Percentiles rank a stretch among this genome's conserved stretches.
These are phyloP conservation scores for Neurospora sp. DNA, from an alignment of 495 filamentous ascomycete genomes.

Conservation along the genomic window DNA sequence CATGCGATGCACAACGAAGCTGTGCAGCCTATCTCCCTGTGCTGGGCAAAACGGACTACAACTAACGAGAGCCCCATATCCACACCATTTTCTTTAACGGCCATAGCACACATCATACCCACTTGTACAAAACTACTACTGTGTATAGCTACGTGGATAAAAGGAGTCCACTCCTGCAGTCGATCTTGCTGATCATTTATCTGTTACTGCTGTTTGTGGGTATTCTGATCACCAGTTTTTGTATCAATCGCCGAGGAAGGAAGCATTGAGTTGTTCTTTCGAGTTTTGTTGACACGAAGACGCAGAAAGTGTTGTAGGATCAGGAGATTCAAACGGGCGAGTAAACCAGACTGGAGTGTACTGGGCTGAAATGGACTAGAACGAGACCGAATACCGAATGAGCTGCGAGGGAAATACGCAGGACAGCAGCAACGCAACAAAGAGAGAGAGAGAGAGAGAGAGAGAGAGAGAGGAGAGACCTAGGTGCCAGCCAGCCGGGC, in stretches of 20 bases:
- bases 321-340: background rate
- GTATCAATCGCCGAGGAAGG: background rate
- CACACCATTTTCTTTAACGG: background rate
- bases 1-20: background rate
- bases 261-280: background rate
- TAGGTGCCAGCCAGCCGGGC: background rate
- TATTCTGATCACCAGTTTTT: background rate
- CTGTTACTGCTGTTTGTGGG: background rate
- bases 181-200: background rate
- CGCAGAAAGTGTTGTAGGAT: background rate
- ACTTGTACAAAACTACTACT: background rate
- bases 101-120: background rate
- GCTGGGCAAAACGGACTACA: background rate
- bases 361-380: background rate
- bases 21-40: background rate
- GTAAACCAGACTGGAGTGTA: background rate
- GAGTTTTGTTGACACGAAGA: background rate
- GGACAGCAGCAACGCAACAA: background rate
- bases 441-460: background rate
- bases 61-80: background rate
- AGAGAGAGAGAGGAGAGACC: background rate
- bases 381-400: background rate
- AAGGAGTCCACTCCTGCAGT: background rate
- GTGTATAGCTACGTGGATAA: background rate
- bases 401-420: background rate